These are phyloP conservation scores for Nannochloropsis granulata DNA, from an alignment of 108 stramenopile species.

Conservation along the genomic window DNA sequence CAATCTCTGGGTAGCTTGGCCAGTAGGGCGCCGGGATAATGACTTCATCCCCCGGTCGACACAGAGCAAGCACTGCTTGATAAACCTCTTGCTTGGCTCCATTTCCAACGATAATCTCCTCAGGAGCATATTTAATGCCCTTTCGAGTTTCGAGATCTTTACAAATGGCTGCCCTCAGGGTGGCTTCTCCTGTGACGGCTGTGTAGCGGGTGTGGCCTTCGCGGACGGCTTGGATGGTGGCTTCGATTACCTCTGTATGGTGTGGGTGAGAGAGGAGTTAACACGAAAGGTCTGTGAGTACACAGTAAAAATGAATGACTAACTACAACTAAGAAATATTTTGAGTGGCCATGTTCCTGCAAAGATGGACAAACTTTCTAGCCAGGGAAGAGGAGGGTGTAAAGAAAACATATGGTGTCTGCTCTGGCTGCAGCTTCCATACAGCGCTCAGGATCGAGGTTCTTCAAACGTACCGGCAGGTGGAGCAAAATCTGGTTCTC, in stretches of 20 bases:
- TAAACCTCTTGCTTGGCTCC: slow-evolving; percentile 90
- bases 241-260: slow-evolving; percentile 44
- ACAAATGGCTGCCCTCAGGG: slow-evolving; percentile 67
- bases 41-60: slow-evolving; percentile 69
- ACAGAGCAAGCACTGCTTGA: slow-evolving; percentile 68
- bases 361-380: background rate
- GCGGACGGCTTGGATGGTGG: slow-evolving; percentile 43
- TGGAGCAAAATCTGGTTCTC: slow-evolving; percentile 89
- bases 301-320: background rate
- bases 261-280: background rate
- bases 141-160: slow-evolving; percentile 64
- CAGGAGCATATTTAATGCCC: slow-evolving; percentile 52
- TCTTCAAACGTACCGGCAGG: slow-evolving; percentile 46
- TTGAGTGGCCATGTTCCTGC: background rate
- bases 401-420: background rate
- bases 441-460: too few relatives aligned
- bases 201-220: slow-evolving; percentile 72
- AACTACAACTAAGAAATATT: too few relatives aligned
- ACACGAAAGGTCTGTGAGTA: background rate
- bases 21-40: slow-evolving; percentile 88
- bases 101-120: slow-evolving; percentile 80
- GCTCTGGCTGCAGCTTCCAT: too few relatives aligned
- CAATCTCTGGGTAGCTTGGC: slow-evolving; percentile 94
- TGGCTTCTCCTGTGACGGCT: slow-evolving; percentile 69
- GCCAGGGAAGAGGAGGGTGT: background rate